phyloP scores from a whole-genome alignment of 176 grass and related monocot species.

The Hyparrhenia diplandra region DNA sequence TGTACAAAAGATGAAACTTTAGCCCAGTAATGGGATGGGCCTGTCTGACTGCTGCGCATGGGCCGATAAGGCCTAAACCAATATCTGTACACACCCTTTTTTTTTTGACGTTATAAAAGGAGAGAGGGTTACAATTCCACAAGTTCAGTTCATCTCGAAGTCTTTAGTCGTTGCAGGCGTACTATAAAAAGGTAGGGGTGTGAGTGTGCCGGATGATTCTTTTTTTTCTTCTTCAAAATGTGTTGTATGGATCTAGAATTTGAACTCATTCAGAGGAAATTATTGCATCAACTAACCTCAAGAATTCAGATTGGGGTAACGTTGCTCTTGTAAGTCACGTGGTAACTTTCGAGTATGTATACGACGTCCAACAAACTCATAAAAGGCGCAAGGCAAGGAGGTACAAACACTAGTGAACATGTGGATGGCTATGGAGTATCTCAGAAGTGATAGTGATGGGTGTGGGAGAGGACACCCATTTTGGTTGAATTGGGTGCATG shows the following conservation, averaged over 20 bases:
- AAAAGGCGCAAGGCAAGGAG: too few species aligned
- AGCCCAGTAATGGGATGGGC: background rate
- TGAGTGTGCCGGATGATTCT: background rate
- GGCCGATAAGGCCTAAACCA: background rate
- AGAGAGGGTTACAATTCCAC: background rate
- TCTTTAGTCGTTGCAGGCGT: background rate
- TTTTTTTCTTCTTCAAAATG: background rate
- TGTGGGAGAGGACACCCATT: too few species aligned
- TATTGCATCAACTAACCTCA: background rate
- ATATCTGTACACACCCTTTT: background rate
- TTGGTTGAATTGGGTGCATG: too few species aligned
- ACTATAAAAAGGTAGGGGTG: background rate
- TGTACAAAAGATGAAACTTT: background rate
- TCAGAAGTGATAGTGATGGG: too few species aligned
- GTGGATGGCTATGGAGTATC: too few species aligned
- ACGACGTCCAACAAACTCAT: too few species aligned
- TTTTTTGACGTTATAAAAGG: too few species aligned
- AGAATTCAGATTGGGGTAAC: too few species aligned
- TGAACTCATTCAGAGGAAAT: background rate
- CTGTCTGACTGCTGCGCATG: background rate
- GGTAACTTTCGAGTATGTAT: too few species aligned
- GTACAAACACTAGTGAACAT: too few species aligned
- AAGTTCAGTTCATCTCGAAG: background rate
- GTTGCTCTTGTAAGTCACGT: too few species aligned
- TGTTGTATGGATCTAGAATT: background rate